A percentile compares a stretch with the other conserved stretches of the same genome.
Evolutionary conservation across 495 filamentous ascomycete genomes (phyloP).

Genomic region (Immersiella caudata): DNA sequence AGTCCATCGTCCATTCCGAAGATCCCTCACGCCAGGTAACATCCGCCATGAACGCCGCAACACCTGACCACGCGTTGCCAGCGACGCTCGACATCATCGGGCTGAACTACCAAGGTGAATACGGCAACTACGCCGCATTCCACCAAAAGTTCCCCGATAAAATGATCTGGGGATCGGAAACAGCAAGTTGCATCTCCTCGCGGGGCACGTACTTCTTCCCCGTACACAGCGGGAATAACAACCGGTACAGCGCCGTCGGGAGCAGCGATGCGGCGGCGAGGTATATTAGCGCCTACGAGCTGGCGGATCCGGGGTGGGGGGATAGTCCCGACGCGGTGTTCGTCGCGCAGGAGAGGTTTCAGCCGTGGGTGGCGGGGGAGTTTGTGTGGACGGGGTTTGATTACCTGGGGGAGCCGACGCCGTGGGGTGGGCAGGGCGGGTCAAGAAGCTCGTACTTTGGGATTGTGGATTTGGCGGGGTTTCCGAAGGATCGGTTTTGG

Average conservation of each 20-base stretch:
- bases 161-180: slow-evolving; percentile 50
- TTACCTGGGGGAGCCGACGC: slow-evolving; percentile 56
- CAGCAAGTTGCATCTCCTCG: slow-evolving; percentile 45
- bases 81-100: slow-evolving; percentile 45
- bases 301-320: slow-evolving; percentile 47
- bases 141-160: slow-evolving; percentile 46
- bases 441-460: slow-evolving; percentile 54
- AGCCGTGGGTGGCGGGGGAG: slow-evolving; percentile 51
- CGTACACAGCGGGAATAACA: slow-evolving; percentile 40
- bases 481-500: slow-evolving; percentile 55
- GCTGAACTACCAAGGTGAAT: slow-evolving; percentile 55
- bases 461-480: slow-evolving; percentile 54
- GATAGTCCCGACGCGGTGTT: slow-evolving; percentile 53
- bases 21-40: slow-evolving; percentile 47
- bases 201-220: slow-evolving; percentile 56
- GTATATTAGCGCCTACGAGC: slow-evolving; percentile 52
- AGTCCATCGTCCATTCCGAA: slow-evolving; percentile 41
- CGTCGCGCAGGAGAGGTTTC: slow-evolving; percentile 41
- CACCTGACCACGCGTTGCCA: slow-evolving; percentile 36
- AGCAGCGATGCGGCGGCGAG: slow-evolving; percentile 31
- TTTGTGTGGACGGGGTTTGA: slow-evolving; percentile 58
- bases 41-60: slow-evolving; percentile 45
- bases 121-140: slow-evolving; percentile 31
- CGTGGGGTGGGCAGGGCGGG: slow-evolving; percentile 39
- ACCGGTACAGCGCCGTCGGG: slow-evolving; percentile 26